Conservation (phyloP, 1,139 yeast species). For the Blastobotrys malaysiensis region DNA sequence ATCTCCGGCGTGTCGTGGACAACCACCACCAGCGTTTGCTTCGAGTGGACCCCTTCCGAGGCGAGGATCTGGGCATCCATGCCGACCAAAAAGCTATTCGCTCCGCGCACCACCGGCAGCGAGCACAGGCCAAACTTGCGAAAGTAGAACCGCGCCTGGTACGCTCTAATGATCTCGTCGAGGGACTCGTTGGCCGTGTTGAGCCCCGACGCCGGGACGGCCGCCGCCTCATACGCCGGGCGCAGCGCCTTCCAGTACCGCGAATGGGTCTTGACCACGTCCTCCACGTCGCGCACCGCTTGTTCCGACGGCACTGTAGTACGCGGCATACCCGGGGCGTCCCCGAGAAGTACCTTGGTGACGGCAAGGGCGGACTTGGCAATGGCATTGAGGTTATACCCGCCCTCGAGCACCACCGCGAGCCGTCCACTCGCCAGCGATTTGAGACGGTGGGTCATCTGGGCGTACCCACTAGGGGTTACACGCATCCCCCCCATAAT, state of each 20-base stretch:
- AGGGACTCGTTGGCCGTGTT: conserved; percentile 5
- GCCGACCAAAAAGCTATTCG: conserved; percentile 33
- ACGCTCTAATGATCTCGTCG: conserved; percentile 61
- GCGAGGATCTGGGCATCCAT: conserved; percentile 68
- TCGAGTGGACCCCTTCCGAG: conserved; percentile 63
- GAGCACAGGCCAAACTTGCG: conserved; percentile 53
- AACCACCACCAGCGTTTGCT: conserved; percentile 58
- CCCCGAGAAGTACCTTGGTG: conserved; percentile 86
- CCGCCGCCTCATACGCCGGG: conserved; percentile 53
- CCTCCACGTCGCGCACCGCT: conserved; percentile 79
- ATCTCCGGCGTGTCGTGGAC: conserved; percentile 92
- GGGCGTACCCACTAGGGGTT: conserved; percentile 92
- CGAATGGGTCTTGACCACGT: conserved; percentile 75
- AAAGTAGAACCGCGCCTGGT: conserved; percentile 56
- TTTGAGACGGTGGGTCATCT: conserved; percentile 90
- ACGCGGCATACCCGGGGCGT: conserved; percentile 77
- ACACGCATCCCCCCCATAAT: conserved; percentile 97
- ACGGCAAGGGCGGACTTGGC: conserved; percentile 89
- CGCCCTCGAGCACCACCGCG: conserved; percentile 92
- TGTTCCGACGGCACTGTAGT: conserved; percentile 59
- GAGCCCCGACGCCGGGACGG: conserved; percentile 9
- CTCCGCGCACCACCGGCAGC: conserved; percentile 54
- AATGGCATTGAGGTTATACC: conserved; percentile 87
- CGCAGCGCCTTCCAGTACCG: conserved; percentile 82
- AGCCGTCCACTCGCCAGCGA: conserved; percentile 82